These are phyloP conservation scores for Vicia sativa DNA, from an alignment of 306 rosid genomes.

Conservation along the genomic window DNA sequence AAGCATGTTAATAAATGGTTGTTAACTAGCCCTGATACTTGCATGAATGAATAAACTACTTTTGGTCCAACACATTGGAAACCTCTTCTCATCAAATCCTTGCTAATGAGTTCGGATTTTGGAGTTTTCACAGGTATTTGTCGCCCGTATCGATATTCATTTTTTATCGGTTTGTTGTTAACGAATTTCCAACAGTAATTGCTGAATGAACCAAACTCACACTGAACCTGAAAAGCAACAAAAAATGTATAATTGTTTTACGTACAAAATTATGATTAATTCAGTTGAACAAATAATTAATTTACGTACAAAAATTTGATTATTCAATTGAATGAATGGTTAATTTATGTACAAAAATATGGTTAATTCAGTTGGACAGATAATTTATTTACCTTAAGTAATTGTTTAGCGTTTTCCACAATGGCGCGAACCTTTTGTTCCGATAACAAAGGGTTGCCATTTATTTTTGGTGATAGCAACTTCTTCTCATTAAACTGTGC, in stretches of 20 bases:
- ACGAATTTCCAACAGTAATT: constrained; percentile 88
- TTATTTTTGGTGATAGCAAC: constrained; percentile 57
- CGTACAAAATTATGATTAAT: no score
- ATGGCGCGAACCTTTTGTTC: constrained; percentile 92
- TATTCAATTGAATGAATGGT: no score
- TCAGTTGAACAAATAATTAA: no score
- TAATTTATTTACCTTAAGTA: constrained; percentile 57
- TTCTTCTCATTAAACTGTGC: constrained; percentile 72
- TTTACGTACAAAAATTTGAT: no score
- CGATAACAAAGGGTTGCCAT: constrained; percentile 67
- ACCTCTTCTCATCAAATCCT: constrained; percentile 91
- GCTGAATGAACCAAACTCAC: constrained; percentile 87
- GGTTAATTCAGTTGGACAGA: no score
- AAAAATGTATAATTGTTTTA: no score
- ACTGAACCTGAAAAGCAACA: constrained; percentile 61
- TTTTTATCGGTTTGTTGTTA: constrained; percentile 66
- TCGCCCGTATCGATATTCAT: constrained; percentile 69
- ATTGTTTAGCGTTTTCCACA: constrained; percentile 77
- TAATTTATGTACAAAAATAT: no score
- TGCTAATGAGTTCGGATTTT: constrained; percentile 82
- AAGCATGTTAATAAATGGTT: constrained; percentile 77
- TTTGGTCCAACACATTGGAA: constrained; percentile 96
- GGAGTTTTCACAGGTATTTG: constrained; percentile 90
- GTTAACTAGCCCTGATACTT: constrained; percentile 79
- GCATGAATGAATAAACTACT: constrained; percentile 88